Base-by-base conservation (phyloP, 768 basidiomycete genomes). In the Trametes cinnabarina region DNA sequence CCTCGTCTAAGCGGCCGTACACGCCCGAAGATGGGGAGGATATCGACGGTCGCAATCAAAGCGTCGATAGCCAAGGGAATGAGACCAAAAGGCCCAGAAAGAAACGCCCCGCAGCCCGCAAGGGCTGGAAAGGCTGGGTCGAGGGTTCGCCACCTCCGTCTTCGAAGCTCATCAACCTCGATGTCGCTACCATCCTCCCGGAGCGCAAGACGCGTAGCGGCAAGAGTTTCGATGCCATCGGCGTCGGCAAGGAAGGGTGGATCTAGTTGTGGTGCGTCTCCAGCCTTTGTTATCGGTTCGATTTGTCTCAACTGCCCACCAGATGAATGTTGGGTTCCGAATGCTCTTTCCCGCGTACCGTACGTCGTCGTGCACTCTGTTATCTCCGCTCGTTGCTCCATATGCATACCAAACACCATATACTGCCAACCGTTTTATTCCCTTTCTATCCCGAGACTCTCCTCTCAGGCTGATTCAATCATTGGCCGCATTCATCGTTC, bases 71-170 rank as follows among this genome's bases (percentile, higher is more conserved):
- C 66, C 51, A 42, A 7, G 25, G 72, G 1, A 60, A 65, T n/a
- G 61, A 70, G 19, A 62, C 69, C 11, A 65, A 66, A 23, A 59
- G 63, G 34, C 68, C 65, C 25, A 74, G 67, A 25, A 89, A 82
- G 76, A 85, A 86, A 63, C 75, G 79, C 42, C 79, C 85, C 20
- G 75, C 81, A 0, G 85, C 81, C 34, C 85, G 80, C 73, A 92
- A 92, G 71, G 90, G 90, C 17, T 92, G 90, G 90, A 92, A 92
- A 76, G 90, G 90, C 37, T 92, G 90, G 90, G 87, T 92, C 20
- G 90, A 91, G 76, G 90, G 89, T 63, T 90, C 89, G 20, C 88
- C 88, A 3, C 83, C 84, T 51, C 87, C 90, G 20, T 89, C 88
- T 15, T 81, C 85, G 65, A 91, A 90, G 71, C 75, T 91, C 50